These are phyloP conservation scores for Mycena maculata DNA, from an alignment of 768 basidiomycete species.

Conservation along the genomic window DNA sequence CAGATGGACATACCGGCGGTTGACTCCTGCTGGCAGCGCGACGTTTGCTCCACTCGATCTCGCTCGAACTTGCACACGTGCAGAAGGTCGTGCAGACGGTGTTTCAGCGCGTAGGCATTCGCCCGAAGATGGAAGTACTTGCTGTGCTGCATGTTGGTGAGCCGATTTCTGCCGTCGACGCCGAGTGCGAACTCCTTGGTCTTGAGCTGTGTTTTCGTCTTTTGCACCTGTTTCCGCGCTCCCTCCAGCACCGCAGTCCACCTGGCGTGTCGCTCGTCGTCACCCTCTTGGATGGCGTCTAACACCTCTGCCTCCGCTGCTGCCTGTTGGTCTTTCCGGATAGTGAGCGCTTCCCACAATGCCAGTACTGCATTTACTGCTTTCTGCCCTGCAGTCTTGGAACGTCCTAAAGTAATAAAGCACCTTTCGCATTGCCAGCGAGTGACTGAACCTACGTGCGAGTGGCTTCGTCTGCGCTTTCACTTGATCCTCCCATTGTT, in stretches of 20 bases:
- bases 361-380: background rate
- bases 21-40: constrained; percentile 26
- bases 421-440: too few relatives aligned
- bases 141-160: constrained; percentile 22
- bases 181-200: constrained; percentile 19
- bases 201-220: background rate
- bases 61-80: constrained; percentile 44
- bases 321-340: background rate
- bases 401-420: background rate
- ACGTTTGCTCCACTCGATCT: constrained; percentile 36
- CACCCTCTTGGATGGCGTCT: background rate
- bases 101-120: constrained; percentile 42
- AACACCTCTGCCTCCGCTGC: background rate
- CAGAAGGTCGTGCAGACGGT: constrained; percentile 34
- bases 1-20: too few relatives aligned
- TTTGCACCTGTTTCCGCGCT: background rate
- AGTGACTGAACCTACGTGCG: background rate
- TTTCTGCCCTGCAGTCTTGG: constrained; percentile 1
- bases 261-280: background rate
- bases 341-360: background rate
- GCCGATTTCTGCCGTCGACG: constrained; percentile 15
- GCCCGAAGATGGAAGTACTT: constrained; percentile 34
- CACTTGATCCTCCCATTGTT: constrained; percentile 8
- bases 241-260: background rate
- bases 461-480: constrained; percentile 16